Evolutionary conservation across 345 rosid species (phyloP).

Genomic region (Euphorbia peplus): DNA sequence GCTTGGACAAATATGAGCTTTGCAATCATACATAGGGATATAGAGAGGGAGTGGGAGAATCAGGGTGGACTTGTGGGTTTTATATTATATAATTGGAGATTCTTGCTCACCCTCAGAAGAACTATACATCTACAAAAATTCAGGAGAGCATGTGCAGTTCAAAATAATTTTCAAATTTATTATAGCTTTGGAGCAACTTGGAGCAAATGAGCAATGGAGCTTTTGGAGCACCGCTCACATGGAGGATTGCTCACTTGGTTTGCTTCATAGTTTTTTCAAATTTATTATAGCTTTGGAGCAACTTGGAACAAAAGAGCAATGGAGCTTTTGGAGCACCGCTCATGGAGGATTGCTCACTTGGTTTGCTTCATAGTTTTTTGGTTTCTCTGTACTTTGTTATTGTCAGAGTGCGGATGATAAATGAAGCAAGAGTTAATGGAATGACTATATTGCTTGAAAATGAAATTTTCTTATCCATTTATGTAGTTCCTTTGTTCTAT

Average conservation of each 20-base stretch:
- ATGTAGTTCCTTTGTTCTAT: constrained; percentile 25
- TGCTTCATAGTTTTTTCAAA: too few relatives aligned
- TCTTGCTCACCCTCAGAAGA: constrained; percentile 65
- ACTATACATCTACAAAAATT: constrained; percentile 50
- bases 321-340: constrained; percentile 96
- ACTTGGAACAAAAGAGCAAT: constrained; percentile 72
- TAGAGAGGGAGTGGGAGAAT: constrained; percentile 89
- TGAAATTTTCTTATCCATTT: constrained; percentile 21
- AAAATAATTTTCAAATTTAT: constrained; percentile 49
- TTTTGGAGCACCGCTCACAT: constrained; percentile 90
- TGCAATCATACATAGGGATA: constrained; percentile 88
- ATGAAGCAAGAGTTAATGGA: constrained; percentile 28
- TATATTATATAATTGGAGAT: constrained; percentile 59
- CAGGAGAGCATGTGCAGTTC: constrained; percentile 61
- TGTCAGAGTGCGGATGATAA: constrained; percentile 35
- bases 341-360: constrained; percentile 87
- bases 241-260: constrained; percentile 89
- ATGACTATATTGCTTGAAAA: constrained; percentile 16
- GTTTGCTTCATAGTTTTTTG: constrained; percentile 66
- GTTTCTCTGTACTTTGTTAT: constrained; percentile 35
- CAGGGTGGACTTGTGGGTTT: constrained; percentile 68
- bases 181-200: constrained; percentile 86
- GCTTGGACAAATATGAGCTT: constrained; percentile 89
- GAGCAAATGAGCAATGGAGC: constrained; percentile 84
- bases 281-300: constrained; percentile 81